Evolutionary conservation across 805 yeast species (phyloP).

Genomic region (Candida nonsorbophila): DNA sequence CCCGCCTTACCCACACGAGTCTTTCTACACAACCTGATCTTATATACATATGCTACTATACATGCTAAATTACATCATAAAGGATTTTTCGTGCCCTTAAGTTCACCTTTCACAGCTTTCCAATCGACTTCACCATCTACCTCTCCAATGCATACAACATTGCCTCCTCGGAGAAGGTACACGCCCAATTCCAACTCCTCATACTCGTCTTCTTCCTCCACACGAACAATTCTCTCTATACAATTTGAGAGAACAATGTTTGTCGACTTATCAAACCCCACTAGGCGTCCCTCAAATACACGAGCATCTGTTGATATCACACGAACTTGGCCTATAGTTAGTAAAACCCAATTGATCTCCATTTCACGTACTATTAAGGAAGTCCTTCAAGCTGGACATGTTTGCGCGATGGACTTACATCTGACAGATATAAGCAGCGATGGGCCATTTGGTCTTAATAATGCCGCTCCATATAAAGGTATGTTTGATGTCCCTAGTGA

Average conservation of each 20-base stretch:
- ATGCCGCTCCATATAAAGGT: no score
- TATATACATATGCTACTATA: slow-evolving; percentile 1
- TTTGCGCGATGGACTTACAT: background rate
- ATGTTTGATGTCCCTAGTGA: no score
- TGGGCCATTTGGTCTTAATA: no score
- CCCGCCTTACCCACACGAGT: background rate
- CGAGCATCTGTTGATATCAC: slow-evolving; percentile 41
- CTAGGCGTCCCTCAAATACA: slow-evolving; percentile 36
- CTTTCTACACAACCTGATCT: background rate
- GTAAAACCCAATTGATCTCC: slow-evolving; percentile 5
- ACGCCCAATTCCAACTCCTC: slow-evolving; percentile 43
- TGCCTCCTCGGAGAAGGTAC: slow-evolving; percentile 54
- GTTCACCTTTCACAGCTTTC: slow-evolving; percentile 24
- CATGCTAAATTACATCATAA: slow-evolving; percentile 11
- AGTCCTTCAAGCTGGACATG: slow-evolving; percentile 29
- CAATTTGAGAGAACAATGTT: slow-evolving; percentile 53
- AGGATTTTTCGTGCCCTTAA: slow-evolving; percentile 38
- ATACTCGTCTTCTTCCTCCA: slow-evolving; percentile 28
- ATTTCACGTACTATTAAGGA: slow-evolving; percentile 27
- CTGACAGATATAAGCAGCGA: background rate
- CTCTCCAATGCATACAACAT: slow-evolving; percentile 51
- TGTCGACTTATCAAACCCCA: slow-evolving; percentile 62
- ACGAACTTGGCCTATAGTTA: slow-evolving; percentile 31
- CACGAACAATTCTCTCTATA: slow-evolving; percentile 44
- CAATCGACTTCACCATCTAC: slow-evolving; percentile 40